These are phyloP conservation scores for Colletotrichum melonis DNA, from an alignment of 2,329 filamentous ascomycete species.

Conservation along the genomic window DNA sequence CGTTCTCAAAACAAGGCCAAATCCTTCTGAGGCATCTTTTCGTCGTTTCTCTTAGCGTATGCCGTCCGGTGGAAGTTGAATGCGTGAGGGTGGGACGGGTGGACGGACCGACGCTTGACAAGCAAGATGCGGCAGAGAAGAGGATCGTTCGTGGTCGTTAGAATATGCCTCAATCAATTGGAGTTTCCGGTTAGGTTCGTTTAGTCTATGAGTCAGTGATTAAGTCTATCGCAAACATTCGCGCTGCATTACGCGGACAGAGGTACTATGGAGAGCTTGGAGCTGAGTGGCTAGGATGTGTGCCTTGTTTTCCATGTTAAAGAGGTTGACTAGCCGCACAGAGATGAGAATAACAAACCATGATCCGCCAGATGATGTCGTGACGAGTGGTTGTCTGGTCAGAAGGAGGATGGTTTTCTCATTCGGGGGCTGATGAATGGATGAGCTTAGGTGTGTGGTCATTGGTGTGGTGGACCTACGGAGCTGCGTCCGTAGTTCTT, in stretches of 20 bases:
- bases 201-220: not conserved
- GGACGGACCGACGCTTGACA: not conserved
- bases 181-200: not conserved
- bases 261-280: not conserved
- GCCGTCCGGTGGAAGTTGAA: not conserved
- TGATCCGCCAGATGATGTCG: not conserved
- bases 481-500: not conserved
- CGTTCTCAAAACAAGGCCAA: not conserved
- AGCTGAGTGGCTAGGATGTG: not conserved
- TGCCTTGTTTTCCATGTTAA: not conserved
- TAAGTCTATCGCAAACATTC: not conserved
- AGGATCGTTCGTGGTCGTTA: not conserved
- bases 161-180: not conserved
- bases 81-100: not conserved
- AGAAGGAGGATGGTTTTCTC: not conserved
- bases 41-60: not conserved
- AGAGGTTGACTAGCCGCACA: not conserved
- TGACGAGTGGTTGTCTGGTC: not conserved
- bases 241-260: not conserved
- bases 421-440: not conserved
- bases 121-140: not conserved
- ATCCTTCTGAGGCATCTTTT: not conserved
- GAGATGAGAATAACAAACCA: not conserved
- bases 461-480: not conserved
- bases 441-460: not conserved